Percentiles rank a stretch among this genome's conserved stretches.
Conservation (phyloP, 169 alveolate genomes). For the Plasmodium chabaudi region DNA sequence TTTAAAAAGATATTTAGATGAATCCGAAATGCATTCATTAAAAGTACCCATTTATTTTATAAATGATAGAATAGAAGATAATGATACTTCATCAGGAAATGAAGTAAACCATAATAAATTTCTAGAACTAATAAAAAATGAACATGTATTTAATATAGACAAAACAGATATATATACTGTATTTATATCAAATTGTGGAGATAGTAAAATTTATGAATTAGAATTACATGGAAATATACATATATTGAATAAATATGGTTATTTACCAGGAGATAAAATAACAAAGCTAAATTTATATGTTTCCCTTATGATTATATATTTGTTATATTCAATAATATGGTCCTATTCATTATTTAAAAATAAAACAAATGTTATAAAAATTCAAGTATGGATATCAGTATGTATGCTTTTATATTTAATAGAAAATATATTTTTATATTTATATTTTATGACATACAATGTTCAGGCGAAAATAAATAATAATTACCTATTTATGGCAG, state of each 20-base stretch:
- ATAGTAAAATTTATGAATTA: slow-evolving; percentile 67
- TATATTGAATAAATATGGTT: slow-evolving; percentile 71
- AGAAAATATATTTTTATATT: slow-evolving; percentile 51
- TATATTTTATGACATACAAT: slow-evolving; percentile 60
- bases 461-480: slow-evolving; percentile 57
- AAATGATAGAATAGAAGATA: slow-evolving; percentile 46
- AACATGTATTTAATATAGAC: slow-evolving; percentile 24
- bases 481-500: slow-evolving; percentile 51
- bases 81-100: background rate
- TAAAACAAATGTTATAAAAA: slow-evolving; percentile 53
- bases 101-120: slow-evolving; percentile 48
- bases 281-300: slow-evolving; percentile 73
- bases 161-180: slow-evolving; percentile 70
- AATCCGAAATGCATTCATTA: slow-evolving; percentile 46
- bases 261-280: slow-evolving; percentile 76
- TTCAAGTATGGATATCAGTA: slow-evolving; percentile 73
- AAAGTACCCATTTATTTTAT: slow-evolving; percentile 75
- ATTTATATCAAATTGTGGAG: slow-evolving; percentile 73
- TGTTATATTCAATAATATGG: slow-evolving; percentile 47
- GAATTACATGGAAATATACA: slow-evolving; percentile 76
- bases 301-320: slow-evolving; percentile 34
- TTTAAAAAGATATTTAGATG: slow-evolving; percentile 58
- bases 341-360: slow-evolving; percentile 42
- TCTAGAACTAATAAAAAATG: slow-evolving; percentile 19
- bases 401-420: slow-evolving; percentile 59